Evolutionary conservation across 2,329 filamentous ascomycete species (phyloP), one percentile per base, ranked within the genome.

Genomic region (Plenodomus lindquistii): DNA sequence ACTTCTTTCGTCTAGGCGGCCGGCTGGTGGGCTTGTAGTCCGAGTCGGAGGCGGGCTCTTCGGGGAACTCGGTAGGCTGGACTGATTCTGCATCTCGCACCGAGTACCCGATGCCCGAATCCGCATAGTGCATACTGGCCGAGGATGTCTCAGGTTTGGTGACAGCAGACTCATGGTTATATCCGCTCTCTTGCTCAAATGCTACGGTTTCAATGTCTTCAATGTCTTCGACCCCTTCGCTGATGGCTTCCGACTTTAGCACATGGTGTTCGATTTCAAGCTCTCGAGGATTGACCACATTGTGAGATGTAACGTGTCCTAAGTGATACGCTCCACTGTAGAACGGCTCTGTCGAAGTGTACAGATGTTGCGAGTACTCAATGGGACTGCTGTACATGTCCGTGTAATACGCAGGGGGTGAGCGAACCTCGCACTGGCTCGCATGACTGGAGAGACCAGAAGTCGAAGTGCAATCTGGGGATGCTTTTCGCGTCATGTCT

Each of bases 71-170:
- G 17, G 66, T 55, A 3, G 67, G 69, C 48, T 71, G 65, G 5
- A 73, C 71, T 5, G 64, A 71, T 50, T 74, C 70, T 15, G 68
- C 67, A 27, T 70, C 70, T 35, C 70, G 59, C 5, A 62, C 48
- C 13, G 66, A 69, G 22, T 57, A 55, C 29, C 54, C 59, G 24
- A 70, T 60, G 5, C 56, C 55, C 8, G 67, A 65, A 43, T 69
- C 65, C 17, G 63, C 45, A 43, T 62, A 63, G 7, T 51, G 45
- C 5, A 40, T 54, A 47, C 57, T 60, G 16, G 27, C 34, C 2
- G 46, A 19, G 9, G 55, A 34, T 5, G 44, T 40, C 37, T 65
- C 63, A n/a, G 50, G 46, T 44, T 63, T 62, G 19, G 52, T 40
- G 11, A 40, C 37, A 18, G 39, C 36, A 9, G 61, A 40, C 15